Base-by-base conservation (phyloP, 2,329 filamentous ascomycete species). In the Pseudogymnoascus sp. region DNA sequence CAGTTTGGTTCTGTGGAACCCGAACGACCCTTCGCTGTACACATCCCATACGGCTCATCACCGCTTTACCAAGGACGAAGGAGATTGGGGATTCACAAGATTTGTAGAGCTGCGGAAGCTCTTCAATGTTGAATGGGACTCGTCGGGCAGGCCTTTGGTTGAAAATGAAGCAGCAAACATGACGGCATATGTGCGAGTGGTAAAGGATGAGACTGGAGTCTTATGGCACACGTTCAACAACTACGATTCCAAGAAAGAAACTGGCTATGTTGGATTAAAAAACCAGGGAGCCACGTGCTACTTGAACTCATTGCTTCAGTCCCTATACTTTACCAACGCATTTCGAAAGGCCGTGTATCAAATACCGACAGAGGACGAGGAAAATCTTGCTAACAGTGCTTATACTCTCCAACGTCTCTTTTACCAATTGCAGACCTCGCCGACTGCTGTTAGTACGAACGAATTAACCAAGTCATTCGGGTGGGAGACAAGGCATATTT, bases 191-290 rank as follows among this genome's bases (percentile, higher is more conserved):
- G 82, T 95, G 55, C 83, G 90, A 60, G 80, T 94, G 59, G 85
- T 94, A 58, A 89, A 94, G 70, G 90, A 96, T 70, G 90, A 92
- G 65, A 96, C 90, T 0, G 90, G 90, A 61, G 90, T 94, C 4
- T 73, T 96, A 63, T 96, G 90, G 90, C 90, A 95, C 76, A 94
- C 90, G 75, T 93, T 96, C 74, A 81, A 86, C 72, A 92, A 93
- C 76, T 99, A 99, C 74, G 92, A 99, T 73, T 97, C 94, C n/a
- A 99, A 97, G 78, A 96, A 94, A 73, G 92, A 97, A 76, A 99
- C 94, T 0, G 94, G 94, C 62, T 97, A 92, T 78, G 94, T 99
- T 42, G 94, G 94, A 2, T 79, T 99, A 61, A 94, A 94, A 75
- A 99, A 99, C 71, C 94, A 97, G 75, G 94, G 94, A 66, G 94